Conservation (phyloP, 192 early-diverging fungal genomes). For the Coemansia sp. region DNA sequence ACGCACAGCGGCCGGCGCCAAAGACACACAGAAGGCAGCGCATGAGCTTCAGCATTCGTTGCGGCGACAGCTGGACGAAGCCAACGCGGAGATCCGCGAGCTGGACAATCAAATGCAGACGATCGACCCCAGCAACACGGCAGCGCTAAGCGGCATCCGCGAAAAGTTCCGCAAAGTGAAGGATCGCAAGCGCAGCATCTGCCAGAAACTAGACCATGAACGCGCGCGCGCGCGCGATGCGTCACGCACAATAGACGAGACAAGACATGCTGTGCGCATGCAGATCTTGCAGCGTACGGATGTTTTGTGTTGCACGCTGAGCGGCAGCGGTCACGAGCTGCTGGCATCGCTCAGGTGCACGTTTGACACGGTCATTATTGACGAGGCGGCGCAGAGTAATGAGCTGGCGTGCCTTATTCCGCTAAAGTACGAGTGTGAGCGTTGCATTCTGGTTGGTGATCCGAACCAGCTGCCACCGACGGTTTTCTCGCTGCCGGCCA, state of each 20-base stretch:
- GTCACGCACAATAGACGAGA: conserved; percentile 47
- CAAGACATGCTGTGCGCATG: conserved; percentile 56
- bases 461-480: conserved; percentile 94
- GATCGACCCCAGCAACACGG: conserved; percentile 18
- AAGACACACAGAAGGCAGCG: conserved; percentile 10
- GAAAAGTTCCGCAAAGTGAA: conserved; percentile 12
- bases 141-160: conserved; percentile 17
- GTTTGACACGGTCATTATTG: conserved; percentile 89
- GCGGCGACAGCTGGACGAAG: conserved; percentile 17
- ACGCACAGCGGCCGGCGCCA: conserved; percentile 7
- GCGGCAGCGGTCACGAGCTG: conserved; percentile 83
- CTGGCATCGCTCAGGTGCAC: conserved; percentile 61
- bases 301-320: conserved; percentile 81
- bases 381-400: conserved; percentile 93
- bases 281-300: conserved; percentile 76
- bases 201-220: conserved; percentile 14
- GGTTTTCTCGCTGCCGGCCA: conserved; percentile 70
- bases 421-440: conserved; percentile 73
- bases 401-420: conserved; percentile 89
- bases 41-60: conserved; percentile 10
- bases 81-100: conserved; percentile 22
- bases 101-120: conserved; percentile 16
- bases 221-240: conserved; percentile 44
- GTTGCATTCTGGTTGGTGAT: conserved; percentile 90
- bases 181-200: conserved; percentile 9